phyloP scores from a whole-genome alignment of 1,139 yeast species.

The Geotrichum citri-aurantii region DNA sequence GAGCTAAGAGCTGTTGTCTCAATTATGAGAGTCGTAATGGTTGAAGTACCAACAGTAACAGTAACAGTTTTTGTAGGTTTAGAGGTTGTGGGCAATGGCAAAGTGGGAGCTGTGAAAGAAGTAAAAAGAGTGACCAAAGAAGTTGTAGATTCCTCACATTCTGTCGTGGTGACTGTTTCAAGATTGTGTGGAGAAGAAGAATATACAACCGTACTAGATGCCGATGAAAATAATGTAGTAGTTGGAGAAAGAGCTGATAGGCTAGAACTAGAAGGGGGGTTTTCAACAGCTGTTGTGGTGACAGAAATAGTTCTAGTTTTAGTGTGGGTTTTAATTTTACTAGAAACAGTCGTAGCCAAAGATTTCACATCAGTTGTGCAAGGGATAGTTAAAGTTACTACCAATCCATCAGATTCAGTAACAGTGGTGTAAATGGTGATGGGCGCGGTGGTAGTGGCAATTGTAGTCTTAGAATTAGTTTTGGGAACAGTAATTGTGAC shows the following conservation, averaged over 20 bases:
- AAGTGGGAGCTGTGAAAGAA: background rate
- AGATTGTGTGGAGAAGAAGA: too few species aligned
- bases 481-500: constrained; percentile 8
- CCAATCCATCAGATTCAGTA: background rate
- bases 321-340: background rate
- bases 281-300: background rate
- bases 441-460: background rate
- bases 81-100: background rate
- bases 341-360: background rate
- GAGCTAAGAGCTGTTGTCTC: too few species aligned
- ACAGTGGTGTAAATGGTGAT: background rate
- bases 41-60: background rate
- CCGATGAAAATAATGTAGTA: background rate
- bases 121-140: background rate
- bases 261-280: background rate
- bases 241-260: background rate
- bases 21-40: background rate
- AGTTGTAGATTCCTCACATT: background rate
- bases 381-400: background rate
- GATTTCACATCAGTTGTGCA: background rate
- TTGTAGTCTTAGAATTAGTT: background rate
- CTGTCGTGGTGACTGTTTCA: too few species aligned
- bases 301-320: background rate
- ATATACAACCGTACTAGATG: too few species aligned
- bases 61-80: background rate